Evolutionary conservation across 1,284 basidiomycete species (phyloP).

Genomic region (Sphagnurus paluster): DNA sequence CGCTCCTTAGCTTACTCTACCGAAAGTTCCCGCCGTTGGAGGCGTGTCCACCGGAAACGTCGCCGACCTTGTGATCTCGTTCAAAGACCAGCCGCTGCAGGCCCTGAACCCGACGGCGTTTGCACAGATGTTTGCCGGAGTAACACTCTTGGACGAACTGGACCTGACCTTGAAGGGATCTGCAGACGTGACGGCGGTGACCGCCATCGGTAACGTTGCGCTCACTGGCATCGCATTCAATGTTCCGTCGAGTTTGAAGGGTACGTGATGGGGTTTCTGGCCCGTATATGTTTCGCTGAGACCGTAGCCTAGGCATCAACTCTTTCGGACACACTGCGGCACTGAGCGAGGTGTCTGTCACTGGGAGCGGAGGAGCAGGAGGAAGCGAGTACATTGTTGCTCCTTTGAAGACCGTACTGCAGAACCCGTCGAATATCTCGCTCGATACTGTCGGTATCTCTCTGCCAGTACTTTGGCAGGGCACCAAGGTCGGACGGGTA

Average conservation of each 20-base stretch:
- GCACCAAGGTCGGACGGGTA: conserved; percentile 54
- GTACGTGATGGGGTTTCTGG: too few species aligned
- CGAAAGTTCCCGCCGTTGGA: conserved; percentile 48
- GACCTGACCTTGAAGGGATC: conserved; percentile 56
- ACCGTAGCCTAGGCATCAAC: conserved; percentile 42
- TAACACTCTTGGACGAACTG: conserved; percentile 51
- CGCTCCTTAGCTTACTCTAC: conserved; percentile 50
- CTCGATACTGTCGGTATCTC: conserved; percentile 59
- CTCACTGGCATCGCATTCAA: conserved; percentile 67
- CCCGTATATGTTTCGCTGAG: too few species aligned
- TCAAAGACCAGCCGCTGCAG: conserved; percentile 55
- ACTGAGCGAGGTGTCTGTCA: conserved; percentile 55
- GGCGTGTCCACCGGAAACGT: conserved; percentile 70
- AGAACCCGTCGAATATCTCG: conserved; percentile 72
- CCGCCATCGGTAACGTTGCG: conserved; percentile 66
- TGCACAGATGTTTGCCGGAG: conserved; percentile 55
- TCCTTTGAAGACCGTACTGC: conserved; percentile 52
- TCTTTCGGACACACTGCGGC: conserved; percentile 51
- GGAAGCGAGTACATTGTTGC: conserved; percentile 55
- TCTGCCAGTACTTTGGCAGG: conserved; percentile 61
- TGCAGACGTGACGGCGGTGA: conserved; percentile 63
- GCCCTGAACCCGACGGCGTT: conserved; percentile 60
- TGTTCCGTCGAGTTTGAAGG: conserved; percentile 55
- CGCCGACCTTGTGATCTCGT: conserved; percentile 58
- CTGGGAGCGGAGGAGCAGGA: conserved; percentile 59